A percentile compares a stretch with the other conserved stretches of the same genome.
These are phyloP conservation scores for Cryphonectria japonica DNA, from an alignment of 2,329 filamentous ascomycete genomes.

Conservation along the genomic window DNA sequence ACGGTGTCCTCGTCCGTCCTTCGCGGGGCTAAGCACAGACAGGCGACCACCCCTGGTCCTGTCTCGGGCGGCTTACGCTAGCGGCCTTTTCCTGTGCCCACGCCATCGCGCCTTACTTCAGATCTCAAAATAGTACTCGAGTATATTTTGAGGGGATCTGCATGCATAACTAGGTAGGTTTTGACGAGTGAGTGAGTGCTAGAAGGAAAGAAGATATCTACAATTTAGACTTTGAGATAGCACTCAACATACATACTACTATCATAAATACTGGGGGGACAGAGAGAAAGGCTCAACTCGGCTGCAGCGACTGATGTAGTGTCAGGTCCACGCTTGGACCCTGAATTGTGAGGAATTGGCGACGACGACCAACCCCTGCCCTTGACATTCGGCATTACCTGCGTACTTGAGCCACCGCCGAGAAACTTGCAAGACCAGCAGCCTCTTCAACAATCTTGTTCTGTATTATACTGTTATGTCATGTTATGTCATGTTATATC, in stretches of 20 bases:
- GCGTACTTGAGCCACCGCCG: neutral
- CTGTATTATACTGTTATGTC: neutral
- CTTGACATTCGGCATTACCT: neutral
- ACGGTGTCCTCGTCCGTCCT: neutral
- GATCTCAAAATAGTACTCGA: constrained; percentile 2
- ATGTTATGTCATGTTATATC: neutral
- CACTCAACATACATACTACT: too few relatives aligned
- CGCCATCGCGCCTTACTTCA: neutral
- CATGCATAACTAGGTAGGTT: neutral
- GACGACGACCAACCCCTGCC: neutral
- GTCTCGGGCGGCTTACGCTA: constrained; percentile 18
- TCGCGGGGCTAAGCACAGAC: constrained; percentile 13
- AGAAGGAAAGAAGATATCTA: too few relatives aligned
- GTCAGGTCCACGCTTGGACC: neutral
- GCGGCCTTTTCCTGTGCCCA: constrained; percentile 1
- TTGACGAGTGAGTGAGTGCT: too few relatives aligned
- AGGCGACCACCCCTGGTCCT: neutral
- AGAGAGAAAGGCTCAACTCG: neutral
- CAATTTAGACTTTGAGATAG: too few relatives aligned
- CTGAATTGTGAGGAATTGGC: neutral
- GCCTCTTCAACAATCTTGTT: neutral
- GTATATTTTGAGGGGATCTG: neutral
- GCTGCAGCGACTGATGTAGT: neutral
- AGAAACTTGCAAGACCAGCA: neutral
- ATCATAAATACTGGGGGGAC: neutral